Percentiles rank a stretch among this genome's conserved stretches.
Conservation (phyloP, 495 filamentous ascomycete species). For the Annulohypoxylon maeteangense region DNA sequence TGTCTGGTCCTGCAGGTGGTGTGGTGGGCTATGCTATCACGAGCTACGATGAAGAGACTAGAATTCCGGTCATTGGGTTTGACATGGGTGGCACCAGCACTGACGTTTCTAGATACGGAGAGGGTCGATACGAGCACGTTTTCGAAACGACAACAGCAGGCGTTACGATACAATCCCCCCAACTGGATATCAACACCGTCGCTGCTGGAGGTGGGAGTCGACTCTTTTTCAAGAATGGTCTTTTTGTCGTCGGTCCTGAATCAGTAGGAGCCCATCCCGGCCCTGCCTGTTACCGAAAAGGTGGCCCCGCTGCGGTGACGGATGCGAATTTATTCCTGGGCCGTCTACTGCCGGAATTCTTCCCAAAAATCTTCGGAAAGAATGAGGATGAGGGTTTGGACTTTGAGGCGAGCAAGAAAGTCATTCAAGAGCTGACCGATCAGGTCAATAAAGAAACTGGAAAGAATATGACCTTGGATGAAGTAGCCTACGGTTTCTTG, state of each 20-base stretch:
- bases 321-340: conserved; percentile 61
- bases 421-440: conserved; percentile 80
- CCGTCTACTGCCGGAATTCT: conserved; percentile 85
- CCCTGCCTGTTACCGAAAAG: conserved; percentile 54
- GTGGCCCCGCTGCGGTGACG: conserved; percentile 54
- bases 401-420: conserved; percentile 75
- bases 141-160: conserved; percentile 98
- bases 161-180: conserved; percentile 92
- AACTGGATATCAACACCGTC: conserved; percentile 94
- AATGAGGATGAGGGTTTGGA: conserved; percentile 91
- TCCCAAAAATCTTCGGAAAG: conserved; percentile 95
- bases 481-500: conserved; percentile 90
- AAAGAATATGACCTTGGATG: conserved; percentile 81
- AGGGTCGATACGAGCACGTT: conserved; percentile 92
- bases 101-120: conserved; percentile 91
- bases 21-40: conserved; percentile 96
- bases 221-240: conserved; percentile 50
- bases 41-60: conserved; percentile 86
- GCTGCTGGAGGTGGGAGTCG: conserved; percentile 58
- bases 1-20: conserved; percentile 83
- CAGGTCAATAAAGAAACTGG: conserved; percentile 76
- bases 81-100: conserved; percentile 97
- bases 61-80: conserved; percentile 93
- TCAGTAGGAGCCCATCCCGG: conserved; percentile 51
- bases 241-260: conserved; percentile 55